phyloP scores from a whole-genome alignment of 495 filamentous ascomycete genomes.

The Pyrenula massariospora region DNA sequence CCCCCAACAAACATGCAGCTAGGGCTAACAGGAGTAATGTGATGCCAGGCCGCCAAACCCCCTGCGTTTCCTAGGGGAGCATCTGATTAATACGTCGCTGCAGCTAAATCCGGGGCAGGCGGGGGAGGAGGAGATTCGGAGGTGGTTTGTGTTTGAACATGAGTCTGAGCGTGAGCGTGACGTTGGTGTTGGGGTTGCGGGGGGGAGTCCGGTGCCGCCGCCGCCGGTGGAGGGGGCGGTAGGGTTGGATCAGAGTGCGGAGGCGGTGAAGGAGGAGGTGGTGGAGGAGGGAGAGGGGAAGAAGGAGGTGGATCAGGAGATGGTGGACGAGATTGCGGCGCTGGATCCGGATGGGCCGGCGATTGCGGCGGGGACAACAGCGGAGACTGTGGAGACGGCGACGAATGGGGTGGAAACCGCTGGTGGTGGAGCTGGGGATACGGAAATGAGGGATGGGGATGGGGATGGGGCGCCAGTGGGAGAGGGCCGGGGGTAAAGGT shows the following conservation, averaged over 20 bases:
- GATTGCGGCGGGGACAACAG: neutral
- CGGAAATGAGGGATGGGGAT: neutral
- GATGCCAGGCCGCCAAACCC: conserved; percentile 70
- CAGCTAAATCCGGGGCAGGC: conserved; percentile 58
- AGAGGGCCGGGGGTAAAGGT: too few relatives aligned
- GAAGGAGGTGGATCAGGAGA: neutral
- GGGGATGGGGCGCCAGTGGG: neutral
- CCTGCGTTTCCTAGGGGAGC: conserved; percentile 75
- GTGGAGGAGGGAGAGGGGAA: neutral
- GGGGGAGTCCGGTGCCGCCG: neutral
- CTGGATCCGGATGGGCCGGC: neutral
- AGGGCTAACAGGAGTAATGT: neutral
- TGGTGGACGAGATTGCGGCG: too few relatives aligned
- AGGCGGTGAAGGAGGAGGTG: neutral
- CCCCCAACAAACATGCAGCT: neutral
- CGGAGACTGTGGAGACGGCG: neutral
- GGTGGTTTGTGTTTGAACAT: too few relatives aligned
- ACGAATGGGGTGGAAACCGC: neutral
- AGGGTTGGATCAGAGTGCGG: neutral
- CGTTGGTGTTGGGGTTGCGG: neutral
- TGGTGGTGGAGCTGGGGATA: neutral
- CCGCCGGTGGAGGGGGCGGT: neutral
- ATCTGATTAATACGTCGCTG: conserved; percentile 51
- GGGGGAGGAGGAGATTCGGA: conserved; percentile 2
- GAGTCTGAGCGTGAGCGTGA: neutral